Conservation (phyloP, 331 rosid genomes). For the Quercus tomentella region DNA sequence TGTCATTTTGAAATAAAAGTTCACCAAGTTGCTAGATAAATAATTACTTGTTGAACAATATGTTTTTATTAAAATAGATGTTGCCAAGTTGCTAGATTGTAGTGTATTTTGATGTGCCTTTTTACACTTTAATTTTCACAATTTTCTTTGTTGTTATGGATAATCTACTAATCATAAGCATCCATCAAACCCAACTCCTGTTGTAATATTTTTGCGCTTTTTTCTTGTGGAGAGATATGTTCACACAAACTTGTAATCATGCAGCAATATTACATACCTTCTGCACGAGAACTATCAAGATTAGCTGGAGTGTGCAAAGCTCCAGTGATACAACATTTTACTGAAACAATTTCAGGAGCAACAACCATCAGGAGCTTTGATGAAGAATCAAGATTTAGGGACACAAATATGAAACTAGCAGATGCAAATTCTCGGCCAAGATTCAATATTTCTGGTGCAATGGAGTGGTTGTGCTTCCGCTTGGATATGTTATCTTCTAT, state of each 20-base stretch:
- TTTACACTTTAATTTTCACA: background rate
- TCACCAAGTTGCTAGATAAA: background rate
- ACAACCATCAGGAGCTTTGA: constrained; percentile 63
- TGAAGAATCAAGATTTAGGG: constrained; percentile 50
- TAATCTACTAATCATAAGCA: background rate
- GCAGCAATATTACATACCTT: constrained; percentile 47
- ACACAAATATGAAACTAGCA: constrained; percentile 48
- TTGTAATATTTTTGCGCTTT: background rate
- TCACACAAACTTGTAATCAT: background rate
- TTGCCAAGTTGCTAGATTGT: background rate
- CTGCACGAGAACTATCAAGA: constrained; percentile 61
- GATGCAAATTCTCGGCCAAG: constrained; percentile 67
- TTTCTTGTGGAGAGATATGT: background rate
- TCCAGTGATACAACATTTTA: constrained; percentile 68
- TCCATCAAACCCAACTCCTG: background rate
- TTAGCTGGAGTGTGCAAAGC: constrained; percentile 64
- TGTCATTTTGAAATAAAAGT: background rate
- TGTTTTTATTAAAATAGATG: background rate
- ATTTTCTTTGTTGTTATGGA: background rate
- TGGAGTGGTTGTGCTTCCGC: constrained; percentile 77
- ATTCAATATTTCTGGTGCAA: constrained; percentile 49
- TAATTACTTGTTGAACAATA: background rate
- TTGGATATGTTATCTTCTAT: constrained; percentile 54
- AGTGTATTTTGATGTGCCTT: background rate
- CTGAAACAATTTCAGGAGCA: constrained; percentile 62